Conservation (phyloP, 495 filamentous ascomycete genomes). For the Aspergillus wentii region DNA sequence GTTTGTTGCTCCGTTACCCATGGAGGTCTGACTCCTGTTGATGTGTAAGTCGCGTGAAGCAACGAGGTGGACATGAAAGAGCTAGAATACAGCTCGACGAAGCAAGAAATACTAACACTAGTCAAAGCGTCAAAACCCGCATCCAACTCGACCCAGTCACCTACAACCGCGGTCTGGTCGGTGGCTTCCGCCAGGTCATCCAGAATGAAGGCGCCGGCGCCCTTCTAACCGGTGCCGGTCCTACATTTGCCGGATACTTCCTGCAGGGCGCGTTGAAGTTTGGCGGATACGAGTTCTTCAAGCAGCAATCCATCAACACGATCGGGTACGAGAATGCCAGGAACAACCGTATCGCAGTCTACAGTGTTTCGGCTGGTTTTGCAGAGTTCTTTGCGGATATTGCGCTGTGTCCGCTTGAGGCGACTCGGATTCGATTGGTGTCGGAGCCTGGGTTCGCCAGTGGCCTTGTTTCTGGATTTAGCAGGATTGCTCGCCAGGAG, state of each 20-base stretch:
- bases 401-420: constrained; percentile 89
- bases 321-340: constrained; percentile 74
- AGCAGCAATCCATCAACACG: constrained; percentile 82
- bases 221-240: constrained; percentile 81
- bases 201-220: constrained; percentile 81
- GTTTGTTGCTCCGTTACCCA: constrained; percentile 82
- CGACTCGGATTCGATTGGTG: constrained; percentile 91
- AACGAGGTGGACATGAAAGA: no score
- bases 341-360: constrained; percentile 84
- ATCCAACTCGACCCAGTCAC: constrained; percentile 88
- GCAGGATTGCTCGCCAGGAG: constrained; percentile 80
- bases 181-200: constrained; percentile 80
- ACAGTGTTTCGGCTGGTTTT: constrained; percentile 75
- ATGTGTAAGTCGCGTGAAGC: constrained; percentile 76
- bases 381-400: constrained; percentile 95
- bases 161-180: constrained; percentile 87
- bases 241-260: constrained; percentile 89
- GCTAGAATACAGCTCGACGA: no score
- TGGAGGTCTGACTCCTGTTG: constrained; percentile 72
- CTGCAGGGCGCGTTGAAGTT: constrained; percentile 94
- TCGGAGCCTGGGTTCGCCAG: constrained; percentile 81
- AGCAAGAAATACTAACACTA: background rate
- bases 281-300: constrained; percentile 93
- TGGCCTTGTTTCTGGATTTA: constrained; percentile 76
- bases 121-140: constrained; percentile 84